These are phyloP conservation scores for Gossypium turneri DNA, from an alignment of 345 rosid genomes.

Conservation along the genomic window DNA sequence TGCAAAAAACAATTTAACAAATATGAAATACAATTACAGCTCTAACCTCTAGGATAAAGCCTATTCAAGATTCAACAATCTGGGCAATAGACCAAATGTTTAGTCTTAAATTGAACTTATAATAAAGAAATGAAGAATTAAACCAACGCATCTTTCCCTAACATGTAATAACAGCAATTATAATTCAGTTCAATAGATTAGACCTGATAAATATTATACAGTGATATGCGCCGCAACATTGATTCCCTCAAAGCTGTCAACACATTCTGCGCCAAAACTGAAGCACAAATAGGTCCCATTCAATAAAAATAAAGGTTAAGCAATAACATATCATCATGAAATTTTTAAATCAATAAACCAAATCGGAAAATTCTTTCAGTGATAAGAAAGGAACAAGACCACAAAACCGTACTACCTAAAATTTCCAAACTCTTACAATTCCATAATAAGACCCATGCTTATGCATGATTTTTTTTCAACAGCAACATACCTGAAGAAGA, in stretches of 20 bases:
- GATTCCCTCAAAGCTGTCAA: slow-evolving; percentile 59
- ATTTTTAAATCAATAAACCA: not conserved
- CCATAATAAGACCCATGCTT: not conserved
- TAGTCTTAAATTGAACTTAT: not conserved
- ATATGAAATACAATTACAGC: not conserved
- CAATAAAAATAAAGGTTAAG: not conserved
- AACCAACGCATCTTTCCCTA: not conserved
- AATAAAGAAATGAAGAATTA: slow-evolving; percentile 5
- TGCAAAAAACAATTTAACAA: slow-evolving; percentile 6
- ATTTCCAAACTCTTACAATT: not conserved
- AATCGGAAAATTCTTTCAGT: not conserved
- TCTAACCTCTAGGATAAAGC: not conserved
- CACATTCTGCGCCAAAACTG: slow-evolving; percentile 46
- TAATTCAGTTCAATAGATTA: slow-evolving; percentile 4
- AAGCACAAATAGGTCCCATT: slow-evolving; percentile 25
- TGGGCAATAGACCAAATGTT: not conserved
- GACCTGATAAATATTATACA: slow-evolving; percentile 57
- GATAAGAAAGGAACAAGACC: not conserved
- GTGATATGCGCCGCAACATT: slow-evolving; percentile 58
- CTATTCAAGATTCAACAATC: not conserved
- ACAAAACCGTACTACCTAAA: not conserved
- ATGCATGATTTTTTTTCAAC: slow-evolving; percentile 20
- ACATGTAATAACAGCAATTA: slow-evolving; percentile 1
- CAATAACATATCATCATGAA: not conserved
- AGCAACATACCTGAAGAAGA: slow-evolving; percentile 23